Evolutionary conservation across 345 rosid species (phyloP).

Genomic region (Gossypium ekmanianum): DNA sequence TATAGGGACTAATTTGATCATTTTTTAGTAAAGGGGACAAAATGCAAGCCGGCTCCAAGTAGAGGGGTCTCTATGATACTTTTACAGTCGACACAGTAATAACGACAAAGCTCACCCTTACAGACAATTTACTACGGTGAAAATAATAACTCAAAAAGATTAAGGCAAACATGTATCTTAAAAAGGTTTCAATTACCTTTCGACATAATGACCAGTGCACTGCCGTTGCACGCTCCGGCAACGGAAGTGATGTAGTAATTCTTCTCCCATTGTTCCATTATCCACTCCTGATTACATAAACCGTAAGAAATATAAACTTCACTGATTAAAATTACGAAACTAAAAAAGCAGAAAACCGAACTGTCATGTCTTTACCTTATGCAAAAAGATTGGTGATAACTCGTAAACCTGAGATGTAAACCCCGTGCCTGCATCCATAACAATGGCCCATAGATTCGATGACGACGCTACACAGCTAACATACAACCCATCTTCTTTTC

Average conservation of each 20-base stretch:
- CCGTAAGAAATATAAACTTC: not conserved
- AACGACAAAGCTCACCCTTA: not conserved
- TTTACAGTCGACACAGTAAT: not conserved
- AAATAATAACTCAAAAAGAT: not conserved
- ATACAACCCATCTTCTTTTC: slow-evolving; percentile 57
- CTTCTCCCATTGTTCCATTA: slow-evolving; percentile 97
- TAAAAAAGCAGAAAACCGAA: not conserved
- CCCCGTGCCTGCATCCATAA: slow-evolving; percentile 68
- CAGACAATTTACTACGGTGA: not conserved
- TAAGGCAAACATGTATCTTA: not conserved
- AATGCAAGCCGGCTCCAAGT: too few relatives aligned
- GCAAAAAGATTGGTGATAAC: slow-evolving; percentile 49
- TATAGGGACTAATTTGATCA: too few relatives aligned
- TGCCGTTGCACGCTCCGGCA: slow-evolving; percentile 79
- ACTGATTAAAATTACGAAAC: not conserved
- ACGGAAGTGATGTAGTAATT: slow-evolving; percentile 83
- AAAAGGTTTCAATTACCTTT: slow-evolving; percentile 46
- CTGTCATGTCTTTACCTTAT: slow-evolving; percentile 38
- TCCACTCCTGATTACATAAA: slow-evolving; percentile 69
- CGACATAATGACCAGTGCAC: slow-evolving; percentile 89
- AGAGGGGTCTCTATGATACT: too few relatives aligned
- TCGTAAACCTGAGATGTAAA: slow-evolving; percentile 55
- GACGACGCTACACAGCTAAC: slow-evolving; percentile 61
- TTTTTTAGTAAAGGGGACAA: too few relatives aligned
- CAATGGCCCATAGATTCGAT: slow-evolving; percentile 61